Evolutionary conservation across 495 filamentous ascomycete genomes (phyloP).

Genomic region (Wilcoxina mikolae): DNA sequence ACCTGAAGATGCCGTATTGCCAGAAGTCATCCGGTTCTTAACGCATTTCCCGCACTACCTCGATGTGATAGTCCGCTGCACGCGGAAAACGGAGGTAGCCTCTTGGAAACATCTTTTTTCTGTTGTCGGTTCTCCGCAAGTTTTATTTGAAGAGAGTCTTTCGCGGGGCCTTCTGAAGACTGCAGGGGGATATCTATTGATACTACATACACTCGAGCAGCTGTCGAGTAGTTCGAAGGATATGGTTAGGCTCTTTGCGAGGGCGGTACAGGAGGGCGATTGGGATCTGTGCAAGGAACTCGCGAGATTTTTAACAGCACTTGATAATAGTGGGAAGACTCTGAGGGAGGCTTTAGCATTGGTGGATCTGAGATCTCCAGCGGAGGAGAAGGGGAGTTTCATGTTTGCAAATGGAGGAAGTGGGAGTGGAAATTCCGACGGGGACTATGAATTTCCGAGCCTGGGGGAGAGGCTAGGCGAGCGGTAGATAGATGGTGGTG

Average conservation of each 20-base stretch:
- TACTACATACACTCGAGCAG: slow-evolving; percentile 87
- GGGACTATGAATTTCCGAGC: slow-evolving; percentile 19
- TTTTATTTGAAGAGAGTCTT: slow-evolving; percentile 83
- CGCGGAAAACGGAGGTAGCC: slow-evolving; percentile 87
- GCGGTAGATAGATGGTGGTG: not conserved
- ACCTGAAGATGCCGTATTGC: slow-evolving; percentile 56
- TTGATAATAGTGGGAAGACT: slow-evolving; percentile 75
- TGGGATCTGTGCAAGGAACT: slow-evolving; percentile 97
- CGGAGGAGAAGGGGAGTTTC: slow-evolving; percentile 33
- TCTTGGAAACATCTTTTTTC: slow-evolving; percentile 90
- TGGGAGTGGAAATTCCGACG: not conserved
- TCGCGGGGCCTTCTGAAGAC: slow-evolving; percentile 77
- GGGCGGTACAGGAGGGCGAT: slow-evolving; percentile 69
- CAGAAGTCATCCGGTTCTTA: slow-evolving; percentile 74
- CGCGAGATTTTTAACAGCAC: slow-evolving; percentile 77
- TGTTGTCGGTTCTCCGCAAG: slow-evolving; percentile 73
- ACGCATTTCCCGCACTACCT: slow-evolving; percentile 80
- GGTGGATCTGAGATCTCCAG: slow-evolving; percentile 42
- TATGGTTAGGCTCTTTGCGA: slow-evolving; percentile 64
- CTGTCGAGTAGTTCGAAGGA: slow-evolving; percentile 61
- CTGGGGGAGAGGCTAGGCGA: slow-evolving; percentile 15
- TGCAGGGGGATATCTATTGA: slow-evolving; percentile 88
- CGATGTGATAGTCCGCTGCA: slow-evolving; percentile 93
- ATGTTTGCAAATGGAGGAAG: slow-evolving; percentile 29
- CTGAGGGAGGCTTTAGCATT: slow-evolving; percentile 62